Evolutionary conservation across 1,284 basidiomycete genomes (phyloP).

Genomic region (Leccinum fuscescens): DNA sequence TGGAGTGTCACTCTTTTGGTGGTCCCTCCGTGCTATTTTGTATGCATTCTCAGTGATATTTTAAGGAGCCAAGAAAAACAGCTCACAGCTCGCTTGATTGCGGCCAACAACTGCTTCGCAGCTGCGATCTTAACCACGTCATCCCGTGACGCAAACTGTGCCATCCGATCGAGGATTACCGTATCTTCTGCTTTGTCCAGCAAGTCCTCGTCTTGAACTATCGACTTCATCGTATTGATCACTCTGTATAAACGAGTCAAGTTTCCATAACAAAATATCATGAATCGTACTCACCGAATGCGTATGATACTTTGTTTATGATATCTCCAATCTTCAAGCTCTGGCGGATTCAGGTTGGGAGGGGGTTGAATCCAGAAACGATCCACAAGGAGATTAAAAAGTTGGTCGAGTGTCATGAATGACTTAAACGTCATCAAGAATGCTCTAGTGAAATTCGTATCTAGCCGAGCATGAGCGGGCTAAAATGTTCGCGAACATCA

Average conservation of each 20-base stretch:
- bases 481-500: neutral
- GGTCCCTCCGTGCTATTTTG: constrained; percentile 41
- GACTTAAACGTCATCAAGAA: constrained; percentile 84
- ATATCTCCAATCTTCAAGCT: constrained; percentile 65
- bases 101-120: constrained; percentile 51
- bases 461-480: constrained; percentile 33
- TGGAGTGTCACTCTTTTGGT: constrained; percentile 34
- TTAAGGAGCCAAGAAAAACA: neutral
- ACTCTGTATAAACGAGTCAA: constrained; percentile 39
- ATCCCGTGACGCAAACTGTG: constrained; percentile 50
- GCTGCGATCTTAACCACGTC: constrained; percentile 45
- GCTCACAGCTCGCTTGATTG: constrained; percentile 57
- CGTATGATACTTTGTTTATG: constrained; percentile 73
- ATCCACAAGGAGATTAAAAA: constrained; percentile 63
- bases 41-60: constrained; percentile 2
- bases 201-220: constrained; percentile 56
- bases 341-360: constrained; percentile 45
- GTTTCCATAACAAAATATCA: neutral
- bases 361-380: constrained; percentile 70
- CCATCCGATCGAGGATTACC: constrained; percentile 53
- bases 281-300: constrained; percentile 45
- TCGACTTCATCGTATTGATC: constrained; percentile 58
- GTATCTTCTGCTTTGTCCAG: constrained; percentile 58
- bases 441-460: constrained; percentile 67
- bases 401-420: constrained; percentile 66